A percentile compares a stretch with the other conserved stretches of the same genome.
These are phyloP conservation scores for Solanum dulcamara DNA, from an alignment of 257 asterid species.

Conservation along the genomic window DNA sequence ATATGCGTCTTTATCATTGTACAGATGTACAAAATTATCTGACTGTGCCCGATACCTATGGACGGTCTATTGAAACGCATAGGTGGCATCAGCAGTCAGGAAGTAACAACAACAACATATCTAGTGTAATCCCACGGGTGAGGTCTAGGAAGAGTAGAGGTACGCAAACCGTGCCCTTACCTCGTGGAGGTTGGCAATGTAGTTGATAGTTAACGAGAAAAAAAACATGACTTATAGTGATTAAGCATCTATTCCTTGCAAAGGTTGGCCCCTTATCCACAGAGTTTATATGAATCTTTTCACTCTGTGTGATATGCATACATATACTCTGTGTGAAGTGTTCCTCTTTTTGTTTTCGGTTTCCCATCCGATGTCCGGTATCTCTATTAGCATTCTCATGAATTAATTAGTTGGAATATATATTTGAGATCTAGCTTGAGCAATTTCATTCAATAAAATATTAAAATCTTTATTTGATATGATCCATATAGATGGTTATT, in stretches of 20 bases:
- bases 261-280: neutral
- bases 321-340: neutral
- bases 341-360: neutral
- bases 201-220: neutral
- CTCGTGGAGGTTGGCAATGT: neutral
- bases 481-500: neutral
- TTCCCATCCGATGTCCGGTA: neutral
- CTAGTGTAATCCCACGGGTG: neutral
- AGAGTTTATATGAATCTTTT: neutral
- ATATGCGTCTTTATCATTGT: slow-evolving; percentile 3
- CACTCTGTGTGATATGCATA: neutral
- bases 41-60: neutral
- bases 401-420: neutral
- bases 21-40: slow-evolving; percentile 18
- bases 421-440: neutral
- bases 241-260: neutral
- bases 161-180: neutral
- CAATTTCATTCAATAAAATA: neutral
- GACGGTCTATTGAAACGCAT: neutral
- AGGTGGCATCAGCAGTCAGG: neutral
- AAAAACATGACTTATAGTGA: neutral
- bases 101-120: neutral
- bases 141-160: neutral
- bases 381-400: neutral
- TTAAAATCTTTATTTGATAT: neutral